Evolutionary conservation across 768 basidiomycete species (phyloP), one percentile per base, ranked within the genome.

Genomic region (Pulveroboletus sp.): DNA sequence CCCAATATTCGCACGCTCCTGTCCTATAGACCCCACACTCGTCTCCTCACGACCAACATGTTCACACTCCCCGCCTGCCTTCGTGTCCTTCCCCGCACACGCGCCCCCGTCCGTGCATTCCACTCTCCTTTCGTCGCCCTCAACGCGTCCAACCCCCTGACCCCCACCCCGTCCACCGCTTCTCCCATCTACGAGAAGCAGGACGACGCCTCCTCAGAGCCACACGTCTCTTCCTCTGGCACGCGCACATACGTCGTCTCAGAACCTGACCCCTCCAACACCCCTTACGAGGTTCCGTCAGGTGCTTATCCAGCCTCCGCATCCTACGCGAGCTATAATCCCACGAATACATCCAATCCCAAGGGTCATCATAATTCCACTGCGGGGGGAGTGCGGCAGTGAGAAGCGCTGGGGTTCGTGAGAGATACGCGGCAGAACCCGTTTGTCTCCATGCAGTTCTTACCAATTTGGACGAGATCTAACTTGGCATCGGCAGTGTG

Each of bases 181-280:
- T 45, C 66, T 14, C 45, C 57, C 16, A 57, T 72, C 11, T 85
- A 88, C 67, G 83, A 87, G 64, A 87, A 87, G 63, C 76, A 85
- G 57, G 39, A 68, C 47, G 80, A 85, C 56, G 64, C 65, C 55
- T 70, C 75, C 20, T 60, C 75, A 29, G 81, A 84, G 57, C 77
- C 79, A 1, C 62, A 72, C 50, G 39, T 68, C 19, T 65, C 75
- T 2, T 67, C 66, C 32, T 63, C 70, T 31, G 81, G 79, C 29
- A 73, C 75, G 25, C 81, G 75, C 49, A 84, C 82, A 29, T 84
- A 88, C 58, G 84, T 88, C 53, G 86, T 87, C 53, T 86, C 84
- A 27, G 75, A 85, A 62, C 86, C 86, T 33, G 84, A 87, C 67
- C 75, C 78, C 29, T 70, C 79, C 47, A 63, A 81, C 47, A 76